Evolutionary conservation across 805 yeast genomes (phyloP).

Genomic region (Metschnikowia matae): DNA sequence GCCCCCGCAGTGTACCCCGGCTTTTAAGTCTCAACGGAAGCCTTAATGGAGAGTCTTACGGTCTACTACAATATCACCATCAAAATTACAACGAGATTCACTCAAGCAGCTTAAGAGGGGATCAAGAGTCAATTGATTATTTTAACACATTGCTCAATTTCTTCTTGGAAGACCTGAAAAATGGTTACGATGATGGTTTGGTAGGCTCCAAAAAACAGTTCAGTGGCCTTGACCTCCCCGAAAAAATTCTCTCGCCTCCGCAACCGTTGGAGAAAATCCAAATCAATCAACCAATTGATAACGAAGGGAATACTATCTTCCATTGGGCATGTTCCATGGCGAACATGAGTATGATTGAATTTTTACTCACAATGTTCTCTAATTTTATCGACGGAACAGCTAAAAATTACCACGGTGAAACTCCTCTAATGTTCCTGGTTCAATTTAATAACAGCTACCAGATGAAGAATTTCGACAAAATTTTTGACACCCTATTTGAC

Average conservation of each 20-base stretch:
- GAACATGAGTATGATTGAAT: slow-evolving; percentile 60
- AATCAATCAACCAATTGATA: slow-evolving; percentile 86
- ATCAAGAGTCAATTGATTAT: slow-evolving; percentile 26
- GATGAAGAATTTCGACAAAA: slow-evolving; percentile 32
- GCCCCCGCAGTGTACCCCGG: slow-evolving; percentile 11
- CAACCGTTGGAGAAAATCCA: slow-evolving; percentile 49
- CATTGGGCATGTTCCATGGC: slow-evolving; percentile 97
- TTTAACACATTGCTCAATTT: slow-evolving; percentile 45
- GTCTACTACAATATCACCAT: slow-evolving; percentile 40
- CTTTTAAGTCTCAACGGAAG: slow-evolving; percentile 29
- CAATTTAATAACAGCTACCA: slow-evolving; percentile 39
- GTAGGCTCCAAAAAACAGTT: slow-evolving; percentile 10
- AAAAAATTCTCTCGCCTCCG: slow-evolving; percentile 53
- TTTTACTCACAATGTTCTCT: slow-evolving; percentile 56
- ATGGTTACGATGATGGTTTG: neutral
- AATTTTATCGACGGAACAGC: slow-evolving; percentile 65
- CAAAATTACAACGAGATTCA: slow-evolving; percentile 12
- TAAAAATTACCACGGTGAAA: slow-evolving; percentile 81
- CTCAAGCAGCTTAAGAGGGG: slow-evolving; percentile 9
- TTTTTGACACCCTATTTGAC: slow-evolving; percentile 33
- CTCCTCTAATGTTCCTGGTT: slow-evolving; percentile 57
- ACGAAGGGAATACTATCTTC: slow-evolving; percentile 85
- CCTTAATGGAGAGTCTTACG: slow-evolving; percentile 24
- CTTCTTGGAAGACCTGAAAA: slow-evolving; percentile 43
- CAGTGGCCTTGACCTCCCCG: slow-evolving; percentile 22